Evolutionary conservation across 345 rosid genomes (phyloP).

Genomic region (Boechera stricta): DNA sequence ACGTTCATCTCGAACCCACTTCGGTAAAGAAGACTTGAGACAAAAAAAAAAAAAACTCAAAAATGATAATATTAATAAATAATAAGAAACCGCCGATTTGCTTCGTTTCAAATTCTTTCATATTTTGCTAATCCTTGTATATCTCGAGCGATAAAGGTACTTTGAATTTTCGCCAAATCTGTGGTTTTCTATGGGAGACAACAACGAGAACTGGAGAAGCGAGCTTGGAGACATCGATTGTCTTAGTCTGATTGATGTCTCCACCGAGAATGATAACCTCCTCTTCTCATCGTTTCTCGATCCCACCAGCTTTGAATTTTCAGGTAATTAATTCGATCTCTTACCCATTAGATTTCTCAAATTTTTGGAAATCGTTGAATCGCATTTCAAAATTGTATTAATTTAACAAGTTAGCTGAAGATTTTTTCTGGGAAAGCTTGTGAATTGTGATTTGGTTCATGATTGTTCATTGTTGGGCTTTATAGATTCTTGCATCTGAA

Average conservation of each 20-base stretch:
- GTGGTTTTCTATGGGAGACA: constrained; percentile 55
- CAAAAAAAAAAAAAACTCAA: neutral
- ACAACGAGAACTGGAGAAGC: constrained; percentile 44
- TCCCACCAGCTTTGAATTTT: constrained; percentile 36
- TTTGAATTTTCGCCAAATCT: constrained; percentile 13
- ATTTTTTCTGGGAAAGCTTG: neutral
- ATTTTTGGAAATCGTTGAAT: neutral
- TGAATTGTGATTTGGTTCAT: neutral
- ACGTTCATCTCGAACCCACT: constrained; percentile 9
- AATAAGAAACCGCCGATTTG: constrained; percentile 57
- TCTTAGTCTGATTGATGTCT: constrained; percentile 69
- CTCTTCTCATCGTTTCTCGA: constrained; percentile 55
- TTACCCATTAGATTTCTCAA: neutral
- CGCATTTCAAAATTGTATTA: neutral
- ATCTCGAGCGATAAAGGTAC: neutral
- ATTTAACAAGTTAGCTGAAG: neutral
- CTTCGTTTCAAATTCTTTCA: constrained; percentile 56
- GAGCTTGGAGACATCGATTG: constrained; percentile 48
- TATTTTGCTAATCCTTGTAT: constrained; percentile 8
- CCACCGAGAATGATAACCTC: constrained; percentile 79
- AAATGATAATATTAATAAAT: neutral
- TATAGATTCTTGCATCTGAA: too few species aligned
- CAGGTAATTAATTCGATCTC: constrained; percentile 46
- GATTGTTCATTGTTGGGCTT: neutral
- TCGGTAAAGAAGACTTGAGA: neutral